These are phyloP conservation scores for Lachancea waltii DNA, from an alignment of 805 yeast genomes.

Conservation along the genomic window DNA sequence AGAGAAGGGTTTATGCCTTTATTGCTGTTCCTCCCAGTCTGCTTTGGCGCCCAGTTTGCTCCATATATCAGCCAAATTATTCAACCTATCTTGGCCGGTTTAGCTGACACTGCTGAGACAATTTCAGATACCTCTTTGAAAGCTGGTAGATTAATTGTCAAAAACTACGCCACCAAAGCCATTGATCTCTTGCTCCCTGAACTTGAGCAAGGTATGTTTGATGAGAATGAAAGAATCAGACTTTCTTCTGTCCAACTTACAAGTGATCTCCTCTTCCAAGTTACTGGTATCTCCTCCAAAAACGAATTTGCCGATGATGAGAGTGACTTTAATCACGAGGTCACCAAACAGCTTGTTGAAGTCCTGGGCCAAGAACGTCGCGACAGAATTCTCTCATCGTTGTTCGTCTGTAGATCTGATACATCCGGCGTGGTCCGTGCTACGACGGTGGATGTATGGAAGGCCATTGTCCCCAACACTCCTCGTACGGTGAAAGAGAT, in stretches of 20 bases:
- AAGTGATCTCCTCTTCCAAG: conserved; percentile 90
- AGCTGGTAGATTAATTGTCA: conserved; percentile 87
- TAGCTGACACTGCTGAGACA: conserved; percentile 83
- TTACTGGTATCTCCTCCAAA: conserved; percentile 82
- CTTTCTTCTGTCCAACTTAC: conserved; percentile 90
- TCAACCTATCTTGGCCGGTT: conserved; percentile 86
- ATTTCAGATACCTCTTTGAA: conserved; percentile 85
- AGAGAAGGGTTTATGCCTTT: conserved; percentile 93
- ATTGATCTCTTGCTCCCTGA: conserved; percentile 92
- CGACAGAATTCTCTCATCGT: conserved; percentile 74
- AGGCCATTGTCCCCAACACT: conserved; percentile 90
- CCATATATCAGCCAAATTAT: conserved; percentile 81
- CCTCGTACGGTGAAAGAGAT: conserved; percentile 92
- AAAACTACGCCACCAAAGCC: conserved; percentile 86
- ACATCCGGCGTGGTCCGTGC: conserved; percentile 78
- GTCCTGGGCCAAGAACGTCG: conserved; percentile 84
- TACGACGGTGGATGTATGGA: conserved; percentile 93
- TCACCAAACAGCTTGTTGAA: conserved; percentile 59
- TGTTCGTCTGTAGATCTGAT: conserved; percentile 93
- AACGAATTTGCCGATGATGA: conserved; percentile 51
- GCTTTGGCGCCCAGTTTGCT: conserved; percentile 86
- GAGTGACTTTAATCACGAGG: conserved; percentile 42
- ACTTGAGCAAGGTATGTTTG: conserved; percentile 82
- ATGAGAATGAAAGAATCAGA: conserved; percentile 77
- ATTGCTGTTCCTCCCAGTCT: conserved; percentile 82